Base-by-base conservation (phyloP, 352 stramenopile species). In the Globisporangium paroecandrum region DNA sequence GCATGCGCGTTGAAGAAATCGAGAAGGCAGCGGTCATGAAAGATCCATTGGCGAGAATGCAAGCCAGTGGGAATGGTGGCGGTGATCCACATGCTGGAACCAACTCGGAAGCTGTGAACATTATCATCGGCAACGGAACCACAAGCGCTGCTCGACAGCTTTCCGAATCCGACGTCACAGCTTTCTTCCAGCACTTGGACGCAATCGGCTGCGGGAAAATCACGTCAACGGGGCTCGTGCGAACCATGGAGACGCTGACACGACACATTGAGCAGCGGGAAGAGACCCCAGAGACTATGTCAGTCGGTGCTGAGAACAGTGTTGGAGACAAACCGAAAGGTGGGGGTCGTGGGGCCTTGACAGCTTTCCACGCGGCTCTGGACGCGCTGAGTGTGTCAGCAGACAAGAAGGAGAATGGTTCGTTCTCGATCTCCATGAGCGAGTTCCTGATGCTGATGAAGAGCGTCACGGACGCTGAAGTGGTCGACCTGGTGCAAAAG, bases 161-260 rank as follows among this genome's bases (percentile, higher is more conserved):
- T 6, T 55, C 60, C 8, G 60, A 72, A 8, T 46, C 67, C 1
- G 67, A 70, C 64, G 60, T 38, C 24, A 63, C 54, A 3, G 58
- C 66, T 9, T 78, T 90, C 46, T 90, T 90, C 60, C 78, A 83
- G 49, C 70, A 79, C 20, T 69, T 90, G 49, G 82, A 90, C 61
- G 67, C 59, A 15, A 73, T 82, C 29, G 75, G 73, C 0, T 89
- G 78, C 4, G 81, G 80, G 24, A 86, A 84, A 70, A 71, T 91
- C 24, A 79, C 74, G n/a, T 76, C 73, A 10, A 34, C 71, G 20
- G 68, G 74, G 0, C 64, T 89, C 41, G 27, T 68, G n/a, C 65
- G 65, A 8, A 78, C 69, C 0, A 71, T 91, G 62, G 78, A 79
- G 2, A 36, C 66, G 9, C 69, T 90, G 29, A 88, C 81, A 18